Evolutionary conservation across 305 asterid species (phyloP), one percentile per base, ranked within the genome.

Genomic region (Rubia balearica): DNA sequence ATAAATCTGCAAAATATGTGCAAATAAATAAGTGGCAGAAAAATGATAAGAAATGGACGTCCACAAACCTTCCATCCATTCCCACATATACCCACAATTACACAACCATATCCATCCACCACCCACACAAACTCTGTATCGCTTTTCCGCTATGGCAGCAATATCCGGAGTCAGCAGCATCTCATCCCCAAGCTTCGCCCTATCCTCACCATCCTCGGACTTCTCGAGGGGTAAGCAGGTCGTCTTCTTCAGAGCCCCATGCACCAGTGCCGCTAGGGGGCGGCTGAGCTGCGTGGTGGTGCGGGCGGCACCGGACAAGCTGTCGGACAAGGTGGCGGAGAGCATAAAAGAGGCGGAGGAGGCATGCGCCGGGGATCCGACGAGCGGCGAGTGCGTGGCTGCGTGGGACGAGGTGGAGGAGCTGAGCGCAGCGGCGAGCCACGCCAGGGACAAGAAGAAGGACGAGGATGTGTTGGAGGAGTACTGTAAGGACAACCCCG

Each of bases 351-450:
- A 59, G 5, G 98, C 97, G 14, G 77, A 87, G 86, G 95, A 89
- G 62, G 61, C 96, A 2, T 87, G 96, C 80, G 62, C 81, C 46
- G 90, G 78, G 4, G 80, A 88, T 56, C 91, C 93, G 0, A 83
- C 68, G 14, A 86, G 91, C 82, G 96, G 96, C 17, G 96, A 92
- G 87, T 93, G 98, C 82, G 97, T 83, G 67, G 98, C 97, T 36
- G 94, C 96, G 19, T 93, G 97, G 97, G 97, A 93, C 70, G 96
- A 84, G 77, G 98, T 93, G 83, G 98, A 93, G 89, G 98, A 93
- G 90, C 91, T 90, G 77, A 93, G 98, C 74, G 96, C 97, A 27
- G 96, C 96, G 19, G 91, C 87, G 14, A 85, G 96, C 80, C 90
- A 93, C 69, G 95, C 95, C 0, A 78, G 88, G 90, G 96, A 90